Evolutionary conservation across 1,139 yeast genomes (phyloP), one percentile per base, ranked within the genome.

Genomic region (Protomyces lactucae-debilis): DNA sequence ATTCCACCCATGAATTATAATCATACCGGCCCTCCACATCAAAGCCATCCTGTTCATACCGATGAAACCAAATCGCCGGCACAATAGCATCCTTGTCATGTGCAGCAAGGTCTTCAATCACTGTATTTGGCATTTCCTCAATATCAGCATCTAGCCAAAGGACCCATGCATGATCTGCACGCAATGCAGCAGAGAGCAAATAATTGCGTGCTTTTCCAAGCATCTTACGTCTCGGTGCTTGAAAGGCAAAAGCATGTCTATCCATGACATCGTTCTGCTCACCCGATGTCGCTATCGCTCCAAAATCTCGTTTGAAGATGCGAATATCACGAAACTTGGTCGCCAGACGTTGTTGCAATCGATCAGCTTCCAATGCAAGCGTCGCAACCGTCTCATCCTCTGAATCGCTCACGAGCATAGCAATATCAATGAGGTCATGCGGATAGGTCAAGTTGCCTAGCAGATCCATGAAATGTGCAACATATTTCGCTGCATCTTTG

Each of bases 91-190:
- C 97, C 71, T 82, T 86, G 70, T 85, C 83, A 68, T 80, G 82
- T 69, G 82, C 81, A 91, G 89, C 89, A 75, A 90, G 78, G 72
- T 85, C 88, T 74, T 90, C 88, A 69, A 90, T 83, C 56, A 90
- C 86, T 55, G 86, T 80, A 18, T 89, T 88, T 0, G 96, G 95
- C 71, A 89, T 85, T 35, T 89, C 82, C 71, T 88, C 96, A 64
- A 90, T 86, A 73, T 90, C 97, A 2, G 85, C 96, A 74, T 90
- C 97, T 75, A 96, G 81, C 97, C 97, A 90, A 73, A 88, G 87
- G 12, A 90, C 96, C 96, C 96, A 90, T 1, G 95, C 86, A 75
- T 90, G 97, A 72, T 88, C 86, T 0, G 96, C 91, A 71, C 85
- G 83, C 68, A 90, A 77, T 0, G 96, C 91, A 54, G 84, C 82